Conservation (phyloP, 2,329 filamentous ascomycete species). For the Orbilia ellipsospora region DNA sequence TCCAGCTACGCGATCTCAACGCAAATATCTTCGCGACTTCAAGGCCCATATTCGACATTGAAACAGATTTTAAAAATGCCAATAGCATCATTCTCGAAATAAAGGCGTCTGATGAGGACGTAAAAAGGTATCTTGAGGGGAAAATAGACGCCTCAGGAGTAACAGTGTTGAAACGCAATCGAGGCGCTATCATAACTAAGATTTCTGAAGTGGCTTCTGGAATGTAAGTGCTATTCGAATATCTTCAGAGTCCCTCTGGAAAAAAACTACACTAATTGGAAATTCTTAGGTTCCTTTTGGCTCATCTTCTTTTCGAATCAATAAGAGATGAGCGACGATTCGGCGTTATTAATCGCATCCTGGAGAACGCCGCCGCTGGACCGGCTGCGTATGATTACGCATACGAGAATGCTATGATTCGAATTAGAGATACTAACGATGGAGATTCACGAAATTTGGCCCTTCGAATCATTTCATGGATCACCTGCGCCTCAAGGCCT, state of each 20-base stretch:
- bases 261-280: not conserved
- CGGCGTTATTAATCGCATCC: conserved; percentile 60
- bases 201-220: not conserved
- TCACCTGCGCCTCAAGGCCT: conserved; percentile 16
- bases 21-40: conserved; percentile 62
- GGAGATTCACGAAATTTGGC: conserved; percentile 52
- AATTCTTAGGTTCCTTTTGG: conserved; percentile 63
- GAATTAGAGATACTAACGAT: conserved; percentile 60
- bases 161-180: not conserved
- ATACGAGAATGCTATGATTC: conserved; percentile 21
- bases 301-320: conserved; percentile 62
- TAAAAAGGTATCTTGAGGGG: conserved; percentile 5
- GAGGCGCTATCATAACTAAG: not conserved
- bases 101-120: conserved; percentile 9
- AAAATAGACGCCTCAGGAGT: conserved; percentile 1
- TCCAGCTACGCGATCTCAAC: conserved; percentile 55
- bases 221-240: not conserved
- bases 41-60: not conserved
- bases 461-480: conserved; percentile 11
- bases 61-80: not conserved
- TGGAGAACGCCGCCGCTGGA: conserved; percentile 61
- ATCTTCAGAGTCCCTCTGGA: not conserved
- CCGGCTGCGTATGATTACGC: conserved; percentile 30
- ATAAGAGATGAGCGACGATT: conserved; percentile 60
- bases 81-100: not conserved